Conservation (phyloP, 257 asterid species). For the Osmanthus fragrans region DNA sequence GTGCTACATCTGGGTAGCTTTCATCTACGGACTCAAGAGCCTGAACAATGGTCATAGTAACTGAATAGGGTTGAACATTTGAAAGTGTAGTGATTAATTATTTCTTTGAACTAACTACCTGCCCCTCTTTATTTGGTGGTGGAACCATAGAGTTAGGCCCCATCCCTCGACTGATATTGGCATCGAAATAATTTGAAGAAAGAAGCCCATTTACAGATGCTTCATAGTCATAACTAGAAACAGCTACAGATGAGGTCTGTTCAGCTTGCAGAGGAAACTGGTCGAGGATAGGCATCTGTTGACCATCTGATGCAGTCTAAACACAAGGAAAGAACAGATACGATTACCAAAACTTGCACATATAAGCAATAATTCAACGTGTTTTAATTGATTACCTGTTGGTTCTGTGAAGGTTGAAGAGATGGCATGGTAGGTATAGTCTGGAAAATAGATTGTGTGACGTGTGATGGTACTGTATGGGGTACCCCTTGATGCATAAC, state of each 20-base stretch:
- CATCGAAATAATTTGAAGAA: conserved; percentile 42
- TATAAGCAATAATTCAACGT: background rate
- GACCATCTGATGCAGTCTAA: conserved; percentile 57
- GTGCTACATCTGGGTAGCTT: conserved; percentile 36
- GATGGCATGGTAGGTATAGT: conserved; percentile 49
- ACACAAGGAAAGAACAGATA: conserved; percentile 20
- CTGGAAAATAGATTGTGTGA: conserved; percentile 57
- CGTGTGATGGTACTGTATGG: conserved; percentile 52
- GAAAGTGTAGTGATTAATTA: background rate
- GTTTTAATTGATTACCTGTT: conserved; percentile 46
- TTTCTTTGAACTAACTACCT: conserved; percentile 28
- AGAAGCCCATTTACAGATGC: conserved; percentile 60
- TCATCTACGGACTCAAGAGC: conserved; percentile 41
- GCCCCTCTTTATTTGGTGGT: conserved; percentile 51
- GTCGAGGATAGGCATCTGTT: conserved; percentile 40
- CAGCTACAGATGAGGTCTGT: conserved; percentile 41
- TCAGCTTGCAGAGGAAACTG: conserved; percentile 62
- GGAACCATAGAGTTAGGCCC: conserved; percentile 48
- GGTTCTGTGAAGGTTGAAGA: conserved; percentile 75
- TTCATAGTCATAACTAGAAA: conserved; percentile 46
- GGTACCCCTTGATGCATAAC: conserved; percentile 79
- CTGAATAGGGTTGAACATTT: conserved; percentile 5
- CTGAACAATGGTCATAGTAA: conserved; percentile 32
- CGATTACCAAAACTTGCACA: conserved; percentile 20
- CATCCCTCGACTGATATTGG: conserved; percentile 44